Conservation (phyloP, 2,329 filamentous ascomycete species). For the Epichloe bromicola region DNA sequence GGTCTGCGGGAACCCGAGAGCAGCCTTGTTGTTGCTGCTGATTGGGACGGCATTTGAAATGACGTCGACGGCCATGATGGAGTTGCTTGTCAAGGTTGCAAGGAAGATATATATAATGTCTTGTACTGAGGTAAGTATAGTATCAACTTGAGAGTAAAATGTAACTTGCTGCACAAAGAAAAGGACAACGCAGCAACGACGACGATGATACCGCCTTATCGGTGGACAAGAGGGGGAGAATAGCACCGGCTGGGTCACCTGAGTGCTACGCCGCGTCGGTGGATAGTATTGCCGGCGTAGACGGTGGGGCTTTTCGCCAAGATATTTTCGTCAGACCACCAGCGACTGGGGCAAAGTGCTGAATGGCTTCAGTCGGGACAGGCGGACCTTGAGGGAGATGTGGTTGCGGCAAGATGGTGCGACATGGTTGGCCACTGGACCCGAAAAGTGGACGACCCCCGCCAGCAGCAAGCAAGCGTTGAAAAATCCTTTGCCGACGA, state of each 20-base stretch:
- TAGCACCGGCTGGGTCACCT: constrained; percentile 12
- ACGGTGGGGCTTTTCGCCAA: constrained; percentile 14
- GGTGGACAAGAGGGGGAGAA: constrained; percentile 3
- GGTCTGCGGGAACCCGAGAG: constrained; percentile 14
- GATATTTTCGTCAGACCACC: background rate
- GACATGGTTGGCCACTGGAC: constrained; percentile 3
- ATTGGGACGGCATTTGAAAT: constrained; percentile 14
- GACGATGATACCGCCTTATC: background rate
- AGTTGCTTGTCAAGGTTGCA: constrained; percentile 3
- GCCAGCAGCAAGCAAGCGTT: background rate
- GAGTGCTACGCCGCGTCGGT: constrained; percentile 12
- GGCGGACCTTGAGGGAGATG: constrained; percentile 5
- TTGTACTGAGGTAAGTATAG: background rate
- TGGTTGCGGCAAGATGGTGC: background rate
- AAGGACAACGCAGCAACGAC: constrained; percentile 15
- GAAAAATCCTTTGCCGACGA: background rate
- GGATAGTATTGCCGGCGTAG: constrained; percentile 17
- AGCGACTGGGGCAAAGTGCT: background rate
- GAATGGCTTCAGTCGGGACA: background rate
- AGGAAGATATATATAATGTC: background rate
- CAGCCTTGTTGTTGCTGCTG: constrained; percentile 10
- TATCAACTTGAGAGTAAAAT: background rate
- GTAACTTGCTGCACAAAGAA: constrained; percentile 1
- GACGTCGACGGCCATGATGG: constrained; percentile 24
- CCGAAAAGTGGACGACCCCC: constrained; percentile 5